Conservation (phyloP, 352 stramenopile genomes). For the Halophytophthora polymorphica region DNA sequence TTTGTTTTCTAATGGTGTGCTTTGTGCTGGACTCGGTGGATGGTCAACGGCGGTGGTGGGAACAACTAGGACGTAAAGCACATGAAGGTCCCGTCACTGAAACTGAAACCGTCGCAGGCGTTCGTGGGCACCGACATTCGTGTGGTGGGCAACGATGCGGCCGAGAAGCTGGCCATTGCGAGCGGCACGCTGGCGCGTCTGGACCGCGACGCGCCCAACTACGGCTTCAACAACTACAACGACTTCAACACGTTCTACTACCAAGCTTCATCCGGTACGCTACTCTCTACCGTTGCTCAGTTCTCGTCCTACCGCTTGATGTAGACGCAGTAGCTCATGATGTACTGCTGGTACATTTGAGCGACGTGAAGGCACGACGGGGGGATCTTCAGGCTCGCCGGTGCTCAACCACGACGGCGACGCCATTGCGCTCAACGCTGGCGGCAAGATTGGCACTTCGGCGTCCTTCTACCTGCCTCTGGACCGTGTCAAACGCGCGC, state of each 20-base stretch:
- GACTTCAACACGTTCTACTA: conserved; percentile 96
- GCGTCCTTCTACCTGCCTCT: conserved; percentile 91
- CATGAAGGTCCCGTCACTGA: conserved; percentile 73
- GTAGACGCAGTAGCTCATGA: neutral
- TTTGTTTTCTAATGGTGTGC: neutral
- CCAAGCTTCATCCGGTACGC: conserved; percentile 73
- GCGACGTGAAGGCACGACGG: conserved; percentile 24
- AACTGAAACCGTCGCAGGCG: conserved; percentile 78
- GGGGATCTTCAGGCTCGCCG: conserved; percentile 86
- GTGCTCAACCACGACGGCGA: conserved; percentile 87
- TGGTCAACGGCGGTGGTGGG: neutral
- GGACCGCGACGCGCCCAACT: conserved; percentile 88
- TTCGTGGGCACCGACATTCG: conserved; percentile 91
- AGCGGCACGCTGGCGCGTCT: conserved; percentile 89
- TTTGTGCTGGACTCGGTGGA: neutral
- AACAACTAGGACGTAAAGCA: conserved; percentile 85
- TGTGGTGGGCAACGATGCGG: conserved; percentile 91
- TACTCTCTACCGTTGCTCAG: neutral
- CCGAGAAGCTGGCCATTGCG: conserved; percentile 91
- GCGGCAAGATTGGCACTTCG: conserved; percentile 82
- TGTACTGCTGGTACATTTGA: conserved; percentile 5
- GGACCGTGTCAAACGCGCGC: conserved; percentile 83
- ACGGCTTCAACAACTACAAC: conserved; percentile 90
- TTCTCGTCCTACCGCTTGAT: neutral
- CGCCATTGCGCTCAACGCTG: conserved; percentile 90